Evolutionary conservation across 768 basidiomycete genomes (phyloP).

Genomic region (Gymnopilus dilepis): DNA sequence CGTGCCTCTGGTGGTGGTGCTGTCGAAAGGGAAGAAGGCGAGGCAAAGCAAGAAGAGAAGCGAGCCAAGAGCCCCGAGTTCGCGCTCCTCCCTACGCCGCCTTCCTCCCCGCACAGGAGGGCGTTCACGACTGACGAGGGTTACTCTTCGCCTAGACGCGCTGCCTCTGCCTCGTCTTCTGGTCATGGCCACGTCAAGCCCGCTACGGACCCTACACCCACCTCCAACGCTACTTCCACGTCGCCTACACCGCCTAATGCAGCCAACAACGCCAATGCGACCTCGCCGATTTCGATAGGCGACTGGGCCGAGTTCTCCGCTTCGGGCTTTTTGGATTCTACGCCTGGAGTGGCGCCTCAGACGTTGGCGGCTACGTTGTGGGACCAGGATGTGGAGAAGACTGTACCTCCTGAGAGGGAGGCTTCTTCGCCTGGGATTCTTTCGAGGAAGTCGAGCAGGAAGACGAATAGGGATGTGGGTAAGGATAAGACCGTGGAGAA

Average conservation of each 20-base stretch:
- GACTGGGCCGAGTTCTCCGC: slow-evolving; percentile 77
- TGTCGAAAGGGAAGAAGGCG: too few species aligned
- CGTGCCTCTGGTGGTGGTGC: slow-evolving; percentile 6
- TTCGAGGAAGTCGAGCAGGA: slow-evolving; percentile 31
- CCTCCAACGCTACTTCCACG: slow-evolving; percentile 23
- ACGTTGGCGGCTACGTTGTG: slow-evolving; percentile 59
- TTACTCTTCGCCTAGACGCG: slow-evolving; percentile 22
- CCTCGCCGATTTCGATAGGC: slow-evolving; percentile 32
- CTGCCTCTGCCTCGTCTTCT: slow-evolving; percentile 24
- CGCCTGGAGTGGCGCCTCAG: slow-evolving; percentile 39
- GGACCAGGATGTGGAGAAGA: slow-evolving; percentile 62
- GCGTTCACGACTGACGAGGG: slow-evolving; percentile 33
- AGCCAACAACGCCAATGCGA: too few species aligned
- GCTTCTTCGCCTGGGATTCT: background rate
- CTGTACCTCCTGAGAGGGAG: slow-evolving; percentile 26
- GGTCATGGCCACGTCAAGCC: slow-evolving; percentile 30
- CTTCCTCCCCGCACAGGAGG: slow-evolving; percentile 34
- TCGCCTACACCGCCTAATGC: slow-evolving; percentile 24
- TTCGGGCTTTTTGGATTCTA: slow-evolving; percentile 59
- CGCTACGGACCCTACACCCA: slow-evolving; percentile 35
- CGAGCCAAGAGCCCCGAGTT: slow-evolving; percentile 39
- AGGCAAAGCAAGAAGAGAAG: slow-evolving; percentile 27
- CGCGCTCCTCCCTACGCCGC: slow-evolving; percentile 33
- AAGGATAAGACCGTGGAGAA: background rate
- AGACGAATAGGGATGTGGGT: slow-evolving; percentile 28